Evolutionary conservation across 768 basidiomycete genomes (phyloP).

Genomic region (Panus rudis): DNA sequence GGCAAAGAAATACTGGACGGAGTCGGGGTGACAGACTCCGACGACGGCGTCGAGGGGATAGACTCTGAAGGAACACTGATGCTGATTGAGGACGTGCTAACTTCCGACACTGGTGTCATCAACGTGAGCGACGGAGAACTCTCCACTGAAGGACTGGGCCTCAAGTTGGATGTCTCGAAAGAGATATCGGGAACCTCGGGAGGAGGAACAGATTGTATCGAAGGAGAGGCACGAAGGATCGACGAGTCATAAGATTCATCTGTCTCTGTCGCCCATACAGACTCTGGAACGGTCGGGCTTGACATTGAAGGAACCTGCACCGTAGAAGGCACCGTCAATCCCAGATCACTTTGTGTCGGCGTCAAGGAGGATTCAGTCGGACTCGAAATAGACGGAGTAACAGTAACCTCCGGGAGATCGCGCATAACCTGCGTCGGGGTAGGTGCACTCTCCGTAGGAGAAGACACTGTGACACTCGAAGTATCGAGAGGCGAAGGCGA

Average conservation of each 20-base stretch:
- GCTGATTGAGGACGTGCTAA: constrained; percentile 19
- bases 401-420: constrained; percentile 23
- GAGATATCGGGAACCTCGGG: constrained; percentile 59
- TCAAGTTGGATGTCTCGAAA: constrained; percentile 68
- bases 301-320: constrained; percentile 25
- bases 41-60: constrained; percentile 27
- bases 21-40: constrained; percentile 10
- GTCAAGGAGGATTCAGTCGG: constrained; percentile 36
- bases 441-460: too few species aligned
- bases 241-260: constrained; percentile 74
- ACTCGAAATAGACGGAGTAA: constrained; percentile 31
- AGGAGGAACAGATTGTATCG: constrained; percentile 40
- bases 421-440: constrained; percentile 26
- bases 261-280: constrained; percentile 56
- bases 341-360: constrained; percentile 21
- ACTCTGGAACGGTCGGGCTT: constrained; percentile 34
- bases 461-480: constrained; percentile 3
- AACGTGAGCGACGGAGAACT: constrained; percentile 19
- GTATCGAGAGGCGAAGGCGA: constrained; percentile 9
- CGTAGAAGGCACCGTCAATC: constrained; percentile 16
- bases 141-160: constrained; percentile 42
- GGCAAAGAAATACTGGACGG: constrained; percentile 22
- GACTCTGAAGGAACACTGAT: constrained; percentile 21
- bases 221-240: constrained; percentile 64
- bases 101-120: constrained; percentile 29